phyloP scores from a whole-genome alignment of 805 yeast genomes.

The Osmozyma mogii region DNA sequence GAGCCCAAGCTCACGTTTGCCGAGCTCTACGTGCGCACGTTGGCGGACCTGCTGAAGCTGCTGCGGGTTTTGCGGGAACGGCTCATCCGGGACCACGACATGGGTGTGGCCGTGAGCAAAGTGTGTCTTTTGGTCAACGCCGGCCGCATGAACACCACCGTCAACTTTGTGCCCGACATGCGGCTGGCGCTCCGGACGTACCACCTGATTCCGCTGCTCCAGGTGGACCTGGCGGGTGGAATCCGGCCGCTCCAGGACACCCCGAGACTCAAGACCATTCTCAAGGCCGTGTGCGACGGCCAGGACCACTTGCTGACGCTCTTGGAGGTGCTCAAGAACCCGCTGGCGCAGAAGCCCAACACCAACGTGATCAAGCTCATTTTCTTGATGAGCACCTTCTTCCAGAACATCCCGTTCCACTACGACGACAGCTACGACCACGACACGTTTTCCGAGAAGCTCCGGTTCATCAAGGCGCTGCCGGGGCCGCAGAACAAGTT shows the following conservation, averaged over 20 bases:
- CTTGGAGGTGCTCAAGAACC: conserved; percentile 36
- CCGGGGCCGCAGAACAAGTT: conserved; percentile 34
- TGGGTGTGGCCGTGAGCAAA: conserved; percentile 67
- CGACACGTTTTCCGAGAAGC: conserved; percentile 4
- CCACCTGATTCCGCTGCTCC: conserved; percentile 88
- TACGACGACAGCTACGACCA: conserved; percentile 10
- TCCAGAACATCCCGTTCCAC: conserved; percentile 41
- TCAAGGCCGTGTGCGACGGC: conserved; percentile 81
- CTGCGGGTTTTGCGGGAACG: conserved; percentile 79
- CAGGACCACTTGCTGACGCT: conserved; percentile 41
- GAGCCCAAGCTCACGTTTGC: conserved; percentile 61
- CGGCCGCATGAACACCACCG: conserved; percentile 91
- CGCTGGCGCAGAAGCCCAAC: conserved; percentile 38
- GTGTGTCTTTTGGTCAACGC: conserved; percentile 82
- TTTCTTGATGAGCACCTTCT: conserved; percentile 63
- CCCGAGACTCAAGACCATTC: conserved; percentile 81
- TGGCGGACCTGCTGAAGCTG: conserved; percentile 76
- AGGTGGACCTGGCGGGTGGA: conserved; percentile 49
- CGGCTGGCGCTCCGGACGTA: conserved; percentile 86
- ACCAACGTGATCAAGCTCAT: conserved; percentile 60
- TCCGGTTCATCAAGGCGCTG: conserved; percentile 4
- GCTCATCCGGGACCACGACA: conserved; percentile 50
- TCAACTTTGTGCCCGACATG: conserved; percentile 93
- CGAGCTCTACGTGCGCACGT: conserved; percentile 72
- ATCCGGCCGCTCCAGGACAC: conserved; percentile 85